Evolutionary conservation across 352 stramenopile genomes (phyloP), one percentile per base, ranked within the genome.

Genomic region (Blastocystis sp.): DNA sequence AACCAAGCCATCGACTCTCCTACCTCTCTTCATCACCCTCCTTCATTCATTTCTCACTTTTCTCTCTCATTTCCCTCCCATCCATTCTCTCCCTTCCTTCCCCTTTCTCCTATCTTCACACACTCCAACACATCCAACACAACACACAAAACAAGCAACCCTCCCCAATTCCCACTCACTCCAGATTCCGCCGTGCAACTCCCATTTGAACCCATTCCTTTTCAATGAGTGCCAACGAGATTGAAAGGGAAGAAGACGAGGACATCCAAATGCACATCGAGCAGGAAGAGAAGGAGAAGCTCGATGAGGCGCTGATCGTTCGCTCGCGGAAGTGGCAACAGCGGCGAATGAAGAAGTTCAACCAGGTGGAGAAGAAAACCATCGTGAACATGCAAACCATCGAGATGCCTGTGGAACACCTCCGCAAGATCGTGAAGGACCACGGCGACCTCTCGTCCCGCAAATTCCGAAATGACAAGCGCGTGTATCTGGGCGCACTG

Each of bases 391-490:
- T 87, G 76, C 60, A 76, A 70, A 79, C 24, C 42, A 87, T 63
- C 91, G 93, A 95, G 84, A 95, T 97, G 93, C 94, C 94, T 3
- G 91, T 96, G 0, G 97, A 99, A 92, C 97, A 99, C 90, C 93
- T 98, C 68, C 95, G 97, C 66, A 99, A 99, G 92, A 99, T 99
- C 89, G 92, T 99, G 63, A 96, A 97, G 71, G 97, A 99, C 92
- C 97, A 99, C 91, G 97, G 97, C 34, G 97, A 99, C 90, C 99
- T 99, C 97, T 98, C 95, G 80, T 98, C 94, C 69, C 98, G 98
- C 92, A 98, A 98, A 88, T 99, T 98, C 90, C 94, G 95, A 24
- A 94, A 98, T 87, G 97, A 99, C 91, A 99, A 99, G 91, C 93
- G 97, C 69, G 94, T 99, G 42, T 99, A 99, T 90, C 90, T 99